These are phyloP conservation scores for Cryptosporidium parvum DNA, from an alignment of 169 alveolate genomes.

Conservation along the genomic window DNA sequence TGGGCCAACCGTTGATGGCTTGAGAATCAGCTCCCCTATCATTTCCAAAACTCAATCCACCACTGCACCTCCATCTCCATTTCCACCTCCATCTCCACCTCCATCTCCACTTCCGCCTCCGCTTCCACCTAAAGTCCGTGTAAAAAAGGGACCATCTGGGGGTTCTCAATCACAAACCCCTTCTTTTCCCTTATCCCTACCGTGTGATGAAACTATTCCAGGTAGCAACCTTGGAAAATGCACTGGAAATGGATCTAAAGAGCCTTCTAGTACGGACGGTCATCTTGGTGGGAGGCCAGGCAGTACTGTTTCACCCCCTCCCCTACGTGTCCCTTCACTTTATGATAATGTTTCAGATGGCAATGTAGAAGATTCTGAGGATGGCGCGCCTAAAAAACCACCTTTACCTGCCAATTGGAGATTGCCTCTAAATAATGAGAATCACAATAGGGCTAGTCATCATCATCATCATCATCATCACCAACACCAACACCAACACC, in stretches of 20 bases:
- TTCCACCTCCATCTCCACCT: background rate
- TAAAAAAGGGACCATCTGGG: too few relatives aligned
- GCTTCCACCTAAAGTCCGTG: background rate
- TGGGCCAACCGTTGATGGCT: background rate
- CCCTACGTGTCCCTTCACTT: background rate
- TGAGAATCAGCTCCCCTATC: too few relatives aligned
- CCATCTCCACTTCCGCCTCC: background rate
- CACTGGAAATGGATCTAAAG: background rate
- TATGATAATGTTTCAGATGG: background rate
- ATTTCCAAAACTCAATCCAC: background rate
- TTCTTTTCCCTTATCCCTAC: background rate
- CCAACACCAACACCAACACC: background rate
- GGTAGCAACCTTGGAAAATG: background rate
- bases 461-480: background rate
- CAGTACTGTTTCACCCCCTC: too few relatives aligned
- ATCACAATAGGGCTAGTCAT: background rate
- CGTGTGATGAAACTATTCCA: background rate
- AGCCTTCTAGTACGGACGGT: fast-evolving
- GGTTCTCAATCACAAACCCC: too few relatives aligned
- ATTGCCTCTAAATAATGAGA: too few relatives aligned
- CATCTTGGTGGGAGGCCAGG: fast-evolving
- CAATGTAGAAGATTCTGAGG: too few relatives aligned
- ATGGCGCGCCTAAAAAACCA: background rate
- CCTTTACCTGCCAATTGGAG: background rate
- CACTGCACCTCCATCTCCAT: background rate